Base-by-base conservation (phyloP, 1,284 basidiomycete genomes). In the Leccinum ambiguum region DNA sequence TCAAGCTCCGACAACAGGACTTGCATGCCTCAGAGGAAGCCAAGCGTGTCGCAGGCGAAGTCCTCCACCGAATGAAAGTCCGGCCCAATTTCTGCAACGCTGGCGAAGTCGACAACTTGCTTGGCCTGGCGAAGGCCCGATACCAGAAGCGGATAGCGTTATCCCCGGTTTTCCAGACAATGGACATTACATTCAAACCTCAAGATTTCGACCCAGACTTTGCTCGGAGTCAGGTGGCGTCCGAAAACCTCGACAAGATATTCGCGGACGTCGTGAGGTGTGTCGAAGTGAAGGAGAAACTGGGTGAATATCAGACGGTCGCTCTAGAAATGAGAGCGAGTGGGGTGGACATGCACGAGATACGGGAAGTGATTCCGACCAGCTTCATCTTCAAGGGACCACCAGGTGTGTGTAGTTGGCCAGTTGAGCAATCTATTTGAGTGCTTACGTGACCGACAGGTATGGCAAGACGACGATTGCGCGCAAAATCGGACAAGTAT, bases 401-500 rank as follows among this genome's bases (percentile, higher is more conserved):
- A 23, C 23, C 23, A 23, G 23, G 23, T 23, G 23, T 23, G 23
- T 23, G 23, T 23, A 23, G 23, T 23, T 23, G 23, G 23, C 23
- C 23, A 23, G 23, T 23, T 23, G 23, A 23, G 23, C 23, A 23
- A 57, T n/a, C 14, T 16, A 3, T 56, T n/a, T n/a, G 54, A 30
- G 54, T 57, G 8, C 9, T 57, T 2, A 57, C 26, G 54, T 57
- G 26, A 16, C 26, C 23, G n/a, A 57, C 54, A 57, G 54, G 54
- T 30, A 30, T n/a, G 54, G 54, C 13, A 57, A 57, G 54, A 57
- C 54, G 54, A 57, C 16, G 26, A 30, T 57, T 3, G 80, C 79
- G 1, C 69, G 79, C n/a, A 80, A 80, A 63, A 69, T 80, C 63
- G 79, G 79, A 4, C 71, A 87, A 66, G 65, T 70, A 10, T 10